Percentiles rank a stretch among this genome's conserved stretches.
Conservation (phyloP, 2,329 filamentous ascomycete genomes). For the Fusarium guadeloupense region DNA sequence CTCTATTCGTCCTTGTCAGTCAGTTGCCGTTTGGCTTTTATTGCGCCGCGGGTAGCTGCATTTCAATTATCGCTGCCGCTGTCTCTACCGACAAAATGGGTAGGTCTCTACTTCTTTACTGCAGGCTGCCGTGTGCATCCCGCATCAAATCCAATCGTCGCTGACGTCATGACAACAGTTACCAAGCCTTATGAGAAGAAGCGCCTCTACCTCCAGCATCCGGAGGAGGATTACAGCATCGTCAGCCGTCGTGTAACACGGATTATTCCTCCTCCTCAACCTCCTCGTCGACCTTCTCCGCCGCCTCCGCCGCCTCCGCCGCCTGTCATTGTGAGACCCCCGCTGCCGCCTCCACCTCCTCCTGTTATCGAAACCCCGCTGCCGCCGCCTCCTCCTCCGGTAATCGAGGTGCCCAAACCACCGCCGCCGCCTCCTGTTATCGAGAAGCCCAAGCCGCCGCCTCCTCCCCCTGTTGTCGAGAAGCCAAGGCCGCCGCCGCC, state of each 20-base stretch:
- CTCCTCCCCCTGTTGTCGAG: constrained; percentile 39
- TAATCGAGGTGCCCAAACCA: constrained; percentile 9
- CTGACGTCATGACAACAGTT: constrained; percentile 41
- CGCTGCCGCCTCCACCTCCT: constrained; percentile 40
- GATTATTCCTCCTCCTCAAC: constrained; percentile 47
- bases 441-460: constrained; percentile 26
- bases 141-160: constrained; percentile 18
- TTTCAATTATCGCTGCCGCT: not conserved
- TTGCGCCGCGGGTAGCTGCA: constrained; percentile 21
- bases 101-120: constrained; percentile 26
- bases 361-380: constrained; percentile 25
- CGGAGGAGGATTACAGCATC: constrained; percentile 51
- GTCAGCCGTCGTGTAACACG: constrained; percentile 51
- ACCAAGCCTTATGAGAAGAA: constrained; percentile 51
- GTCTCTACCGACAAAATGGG: constrained; percentile 31
- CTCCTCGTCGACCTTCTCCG: constrained; percentile 45
- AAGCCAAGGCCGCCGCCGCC: constrained; percentile 40
- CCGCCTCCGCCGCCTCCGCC: constrained; percentile 31
- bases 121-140: constrained; percentile 9
- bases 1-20: constrained; percentile 18
- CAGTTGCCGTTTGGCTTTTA: constrained; percentile 10
- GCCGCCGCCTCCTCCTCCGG: constrained; percentile 36
- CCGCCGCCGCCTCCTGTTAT: constrained; percentile 19
- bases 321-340: constrained; percentile 28
- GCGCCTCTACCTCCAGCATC: constrained; percentile 54